Evolutionary conservation across 2,329 filamentous ascomycete genomes (phyloP).

Genomic region (Aspergillus arachidicola): DNA sequence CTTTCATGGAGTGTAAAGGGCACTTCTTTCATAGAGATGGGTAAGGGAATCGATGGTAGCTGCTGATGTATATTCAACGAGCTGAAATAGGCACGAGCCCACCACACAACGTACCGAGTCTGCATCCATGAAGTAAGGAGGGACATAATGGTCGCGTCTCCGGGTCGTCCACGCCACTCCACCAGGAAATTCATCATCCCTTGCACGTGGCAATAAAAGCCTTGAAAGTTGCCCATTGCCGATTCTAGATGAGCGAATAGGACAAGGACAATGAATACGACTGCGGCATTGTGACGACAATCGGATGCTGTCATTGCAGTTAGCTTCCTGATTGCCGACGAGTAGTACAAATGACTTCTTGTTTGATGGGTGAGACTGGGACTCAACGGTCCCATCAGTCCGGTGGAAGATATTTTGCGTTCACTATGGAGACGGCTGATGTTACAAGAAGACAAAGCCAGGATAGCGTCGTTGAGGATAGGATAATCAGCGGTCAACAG

Average conservation of each 20-base stretch:
- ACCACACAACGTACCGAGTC: constrained; percentile 27
- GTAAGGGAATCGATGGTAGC: constrained; percentile 17
- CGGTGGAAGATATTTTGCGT: constrained; percentile 3
- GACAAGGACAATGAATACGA: constrained; percentile 17
- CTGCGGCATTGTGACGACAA: constrained; percentile 4
- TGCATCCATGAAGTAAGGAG: constrained; percentile 29
- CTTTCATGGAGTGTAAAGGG: constrained; percentile 15
- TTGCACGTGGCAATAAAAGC: constrained; percentile 25
- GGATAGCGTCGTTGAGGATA: constrained; percentile 18
- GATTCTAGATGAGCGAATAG: constrained; percentile 27
- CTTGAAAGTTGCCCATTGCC: constrained; percentile 27
- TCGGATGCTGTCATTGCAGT: constrained; percentile 11
- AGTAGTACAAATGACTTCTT: constrained; percentile 29
- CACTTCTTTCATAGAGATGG: not conserved
- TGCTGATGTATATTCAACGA: constrained; percentile 20
- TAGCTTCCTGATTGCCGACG: constrained; percentile 24
- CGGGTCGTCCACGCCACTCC: not conserved
- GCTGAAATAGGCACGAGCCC: constrained; percentile 30
- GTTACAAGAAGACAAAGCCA: constrained; percentile 27
- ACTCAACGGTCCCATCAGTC: constrained; percentile 9
- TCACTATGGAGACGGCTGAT: constrained; percentile 22
- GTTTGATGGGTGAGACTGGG: constrained; percentile 25
- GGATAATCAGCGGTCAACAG: not conserved
- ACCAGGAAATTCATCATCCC: constrained; percentile 6
- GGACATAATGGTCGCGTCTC: not conserved